These are phyloP conservation scores for Pulveroboletus frians DNA, from an alignment of 768 basidiomycete genomes.

Conservation along the genomic window DNA sequence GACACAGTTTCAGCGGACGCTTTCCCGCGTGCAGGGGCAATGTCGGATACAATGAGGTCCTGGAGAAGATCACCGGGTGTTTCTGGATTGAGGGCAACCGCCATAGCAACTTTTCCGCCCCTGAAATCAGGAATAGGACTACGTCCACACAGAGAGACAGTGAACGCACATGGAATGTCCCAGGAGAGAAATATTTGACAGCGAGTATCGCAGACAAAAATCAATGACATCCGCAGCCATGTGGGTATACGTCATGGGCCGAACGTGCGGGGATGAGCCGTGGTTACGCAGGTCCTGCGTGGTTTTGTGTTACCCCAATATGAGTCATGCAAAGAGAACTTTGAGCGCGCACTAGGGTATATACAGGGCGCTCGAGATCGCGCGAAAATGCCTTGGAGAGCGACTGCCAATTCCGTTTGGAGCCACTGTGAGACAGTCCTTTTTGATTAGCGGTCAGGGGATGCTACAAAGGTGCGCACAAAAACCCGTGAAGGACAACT, in stretches of 20 bases:
- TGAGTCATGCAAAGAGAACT: background rate
- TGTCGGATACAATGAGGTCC: constrained; percentile 73
- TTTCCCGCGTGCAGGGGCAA: constrained; percentile 60
- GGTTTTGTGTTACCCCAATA: background rate
- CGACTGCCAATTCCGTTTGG: constrained; percentile 85
- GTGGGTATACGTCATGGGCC: constrained; percentile 66
- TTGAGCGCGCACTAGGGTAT: constrained; percentile 51
- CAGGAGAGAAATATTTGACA: constrained; percentile 64
- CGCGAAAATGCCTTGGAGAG: constrained; percentile 71
- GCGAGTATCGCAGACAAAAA: constrained; percentile 51
- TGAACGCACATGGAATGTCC: constrained; percentile 84
- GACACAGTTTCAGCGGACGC: constrained; percentile 58
- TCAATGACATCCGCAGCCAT: constrained; percentile 77
- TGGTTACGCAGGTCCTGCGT: constrained; percentile 84
- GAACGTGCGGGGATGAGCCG: constrained; percentile 71
- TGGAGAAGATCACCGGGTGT: constrained; percentile 41
- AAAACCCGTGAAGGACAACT: constrained; percentile 59
- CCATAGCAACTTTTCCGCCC: constrained; percentile 85
- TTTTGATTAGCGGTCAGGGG: constrained; percentile 1
- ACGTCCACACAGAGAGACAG: background rate
- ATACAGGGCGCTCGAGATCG: constrained; percentile 62
- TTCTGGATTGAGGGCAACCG: constrained; percentile 48
- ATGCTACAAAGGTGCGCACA: constrained; percentile 36
- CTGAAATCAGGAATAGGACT: constrained; percentile 24
- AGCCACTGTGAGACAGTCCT: constrained; percentile 48